phyloP scores from a whole-genome alignment of 495 filamentous ascomycete species.

The Parathielavia appendiculata region DNA sequence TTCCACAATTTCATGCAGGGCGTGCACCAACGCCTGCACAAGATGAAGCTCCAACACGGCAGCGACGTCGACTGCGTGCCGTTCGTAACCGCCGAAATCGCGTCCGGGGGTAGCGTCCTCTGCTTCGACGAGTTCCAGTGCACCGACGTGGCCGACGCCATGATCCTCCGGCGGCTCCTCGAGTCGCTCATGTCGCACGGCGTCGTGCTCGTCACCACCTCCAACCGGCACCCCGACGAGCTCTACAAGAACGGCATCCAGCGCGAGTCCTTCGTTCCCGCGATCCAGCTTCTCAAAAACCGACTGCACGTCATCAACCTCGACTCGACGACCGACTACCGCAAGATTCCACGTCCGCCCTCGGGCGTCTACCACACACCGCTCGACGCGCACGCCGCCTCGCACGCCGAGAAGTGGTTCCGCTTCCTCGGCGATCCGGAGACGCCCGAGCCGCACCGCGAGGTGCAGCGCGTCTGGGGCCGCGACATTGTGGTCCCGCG shows the following conservation, averaged over 20 bases:
- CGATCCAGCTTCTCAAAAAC: conserved; percentile 83
- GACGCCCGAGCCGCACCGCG: conserved; percentile 66
- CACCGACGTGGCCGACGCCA: conserved; percentile 97
- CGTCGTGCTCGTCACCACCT: conserved; percentile 92
- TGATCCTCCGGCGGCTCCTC: conserved; percentile 88
- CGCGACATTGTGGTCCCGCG: conserved; percentile 79
- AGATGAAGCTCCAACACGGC: conserved; percentile 81
- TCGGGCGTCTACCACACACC: conserved; percentile 87
- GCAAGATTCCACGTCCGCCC: conserved; percentile 89
- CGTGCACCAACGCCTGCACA: conserved; percentile 87
- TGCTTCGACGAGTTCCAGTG: conserved; percentile 99
- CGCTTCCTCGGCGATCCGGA: conserved; percentile 81
- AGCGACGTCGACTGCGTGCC: conserved; percentile 88
- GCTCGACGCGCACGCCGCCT: conserved; percentile 66
- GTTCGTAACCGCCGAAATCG: conserved; percentile 89
- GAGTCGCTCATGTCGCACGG: conserved; percentile 91
- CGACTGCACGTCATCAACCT: conserved; percentile 85
- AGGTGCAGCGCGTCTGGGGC: conserved; percentile 88
- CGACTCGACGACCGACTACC: conserved; percentile 92
- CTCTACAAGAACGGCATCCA: conserved; percentile 98
- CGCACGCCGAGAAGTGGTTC: conserved; percentile 92
- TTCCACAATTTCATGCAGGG: conserved; percentile 99
- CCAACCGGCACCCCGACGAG: conserved; percentile 93
- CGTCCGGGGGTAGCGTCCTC: conserved; percentile 74
- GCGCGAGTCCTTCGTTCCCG: conserved; percentile 88